A percentile compares a stretch with the other conserved stretches of the same genome.
Evolutionary conservation across 305 asterid species (phyloP).

Genomic region (Rubia balearica): DNA sequence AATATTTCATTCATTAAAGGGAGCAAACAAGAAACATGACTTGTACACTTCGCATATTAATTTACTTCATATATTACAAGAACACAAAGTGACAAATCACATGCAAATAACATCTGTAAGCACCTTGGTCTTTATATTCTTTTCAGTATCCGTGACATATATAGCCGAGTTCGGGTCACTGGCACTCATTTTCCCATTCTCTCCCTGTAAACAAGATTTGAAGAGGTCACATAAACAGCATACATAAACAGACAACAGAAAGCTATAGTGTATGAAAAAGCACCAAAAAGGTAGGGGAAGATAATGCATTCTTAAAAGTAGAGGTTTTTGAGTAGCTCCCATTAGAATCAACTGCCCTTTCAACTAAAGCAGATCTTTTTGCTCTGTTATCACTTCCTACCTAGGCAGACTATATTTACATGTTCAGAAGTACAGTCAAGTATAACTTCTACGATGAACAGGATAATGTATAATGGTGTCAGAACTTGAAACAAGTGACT

Average conservation of each 20-base stretch:
- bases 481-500: neutral
- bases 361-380: neutral
- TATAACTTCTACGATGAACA: neutral
- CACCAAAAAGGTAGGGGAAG: neutral
- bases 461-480: neutral
- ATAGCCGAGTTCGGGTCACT: constrained; percentile 91
- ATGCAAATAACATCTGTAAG: constrained; percentile 1
- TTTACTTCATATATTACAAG: neutral
- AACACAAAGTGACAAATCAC: neutral
- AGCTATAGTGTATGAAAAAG: constrained; percentile 5
- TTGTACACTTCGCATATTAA: too few species aligned
- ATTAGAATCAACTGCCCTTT: neutral
- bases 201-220: constrained; percentile 54
- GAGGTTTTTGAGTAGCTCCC: neutral
- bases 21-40: neutral
- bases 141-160: constrained; percentile 81
- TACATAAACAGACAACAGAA: constrained; percentile 13
- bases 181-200: constrained; percentile 93
- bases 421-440: neutral
- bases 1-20: neutral
- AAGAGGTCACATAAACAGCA: constrained; percentile 11
- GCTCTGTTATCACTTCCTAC: neutral
- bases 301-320: neutral
- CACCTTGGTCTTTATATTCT: constrained; percentile 85
- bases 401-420: neutral